A percentile compares a stretch with the other conserved stretches of the same genome.
Conservation (phyloP, 2,329 filamentous ascomycete genomes). For the Aspergillus nomiae region DNA sequence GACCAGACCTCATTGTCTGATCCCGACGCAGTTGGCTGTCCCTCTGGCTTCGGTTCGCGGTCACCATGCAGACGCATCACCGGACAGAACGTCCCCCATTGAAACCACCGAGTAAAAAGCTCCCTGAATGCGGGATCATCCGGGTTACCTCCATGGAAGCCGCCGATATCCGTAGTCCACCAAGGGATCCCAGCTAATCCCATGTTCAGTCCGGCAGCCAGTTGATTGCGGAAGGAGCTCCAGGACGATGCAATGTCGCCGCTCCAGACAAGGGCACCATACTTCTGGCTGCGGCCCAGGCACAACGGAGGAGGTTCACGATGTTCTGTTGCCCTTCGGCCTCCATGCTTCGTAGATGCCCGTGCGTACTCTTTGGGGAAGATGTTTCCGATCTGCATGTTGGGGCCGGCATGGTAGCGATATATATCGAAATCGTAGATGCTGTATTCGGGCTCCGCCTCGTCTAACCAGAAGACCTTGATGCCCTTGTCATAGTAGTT, state of each 20-base stretch:
- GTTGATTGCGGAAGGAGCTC: slow-evolving; percentile 60
- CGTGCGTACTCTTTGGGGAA: slow-evolving; percentile 62
- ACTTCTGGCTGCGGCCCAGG: slow-evolving; percentile 63
- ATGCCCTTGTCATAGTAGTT: slow-evolving; percentile 67
- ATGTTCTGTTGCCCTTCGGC: slow-evolving; percentile 57
- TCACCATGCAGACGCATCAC: slow-evolving; percentile 70
- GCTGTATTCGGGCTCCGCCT: slow-evolving; percentile 64
- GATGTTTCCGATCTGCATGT: slow-evolving; percentile 61
- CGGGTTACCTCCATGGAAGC: slow-evolving; percentile 67
- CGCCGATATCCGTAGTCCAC: slow-evolving; percentile 73
- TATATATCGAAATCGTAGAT: slow-evolving; percentile 69
- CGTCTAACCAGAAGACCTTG: slow-evolving; percentile 68
- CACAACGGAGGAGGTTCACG: slow-evolving; percentile 61
- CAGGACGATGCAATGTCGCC: slow-evolving; percentile 69
- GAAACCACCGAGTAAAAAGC: slow-evolving; percentile 68
- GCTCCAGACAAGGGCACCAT: slow-evolving; percentile 67
- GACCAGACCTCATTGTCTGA: slow-evolving; percentile 62
- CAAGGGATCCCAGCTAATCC: slow-evolving; percentile 65
- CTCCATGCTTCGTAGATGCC: slow-evolving; percentile 59
- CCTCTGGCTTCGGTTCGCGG: slow-evolving; percentile 56
- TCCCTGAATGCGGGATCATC: slow-evolving; percentile 60
- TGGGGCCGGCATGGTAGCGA: slow-evolving; percentile 59
- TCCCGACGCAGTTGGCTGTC: slow-evolving; percentile 30
- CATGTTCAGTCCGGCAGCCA: slow-evolving; percentile 67
- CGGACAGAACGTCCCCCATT: slow-evolving; percentile 68